Percentiles rank a stretch among this genome's conserved stretches.
phyloP scores from a whole-genome alignment of 2,329 filamentous ascomycete genomes.

The Fusarium sp. region DNA sequence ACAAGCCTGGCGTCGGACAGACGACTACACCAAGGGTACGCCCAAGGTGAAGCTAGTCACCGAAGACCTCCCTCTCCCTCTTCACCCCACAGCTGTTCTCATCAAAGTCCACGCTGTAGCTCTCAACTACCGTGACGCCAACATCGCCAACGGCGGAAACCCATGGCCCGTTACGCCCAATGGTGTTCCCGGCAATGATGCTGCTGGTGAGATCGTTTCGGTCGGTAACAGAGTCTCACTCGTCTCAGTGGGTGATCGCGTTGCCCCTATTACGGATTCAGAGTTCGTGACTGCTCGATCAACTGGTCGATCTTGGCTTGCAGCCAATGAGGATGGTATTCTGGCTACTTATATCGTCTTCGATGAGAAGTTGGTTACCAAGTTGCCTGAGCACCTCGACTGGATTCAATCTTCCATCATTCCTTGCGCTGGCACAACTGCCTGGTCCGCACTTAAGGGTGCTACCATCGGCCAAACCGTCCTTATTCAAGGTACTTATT shows the following conservation, averaged over 20 bases:
- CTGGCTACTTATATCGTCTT: conserved; percentile 60
- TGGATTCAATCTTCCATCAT: conserved; percentile 57
- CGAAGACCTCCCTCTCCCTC: conserved; percentile 52
- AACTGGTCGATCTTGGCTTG: conserved; percentile 58
- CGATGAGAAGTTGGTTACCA: conserved; percentile 56
- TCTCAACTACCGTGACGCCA: conserved; percentile 56
- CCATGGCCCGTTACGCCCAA: conserved; percentile 58
- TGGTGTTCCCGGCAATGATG: conserved; percentile 57
- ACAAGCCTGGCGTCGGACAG: conserved; percentile 50
- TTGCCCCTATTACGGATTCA: conserved; percentile 57
- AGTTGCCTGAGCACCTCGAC: conserved; percentile 56
- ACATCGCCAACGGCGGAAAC: conserved; percentile 58
- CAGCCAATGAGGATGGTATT: conserved; percentile 61
- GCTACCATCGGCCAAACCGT: conserved; percentile 58
- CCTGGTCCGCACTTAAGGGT: conserved; percentile 61
- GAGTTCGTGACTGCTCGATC: conserved; percentile 58
- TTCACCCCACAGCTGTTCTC: conserved; percentile 52
- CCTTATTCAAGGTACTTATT: conserved; percentile 59
- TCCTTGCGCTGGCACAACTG: conserved; percentile 62
- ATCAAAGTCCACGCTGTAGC: conserved; percentile 54
- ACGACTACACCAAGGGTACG: conserved; percentile 50
- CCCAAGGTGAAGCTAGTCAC: conserved; percentile 55
- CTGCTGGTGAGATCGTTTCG: conserved; percentile 58
- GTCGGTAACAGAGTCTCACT: conserved; percentile 55
- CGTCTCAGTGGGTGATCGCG: conserved; percentile 56